phyloP scores from a whole-genome alignment of 805 yeast species.

The Yamadazyma akitaensis region DNA sequence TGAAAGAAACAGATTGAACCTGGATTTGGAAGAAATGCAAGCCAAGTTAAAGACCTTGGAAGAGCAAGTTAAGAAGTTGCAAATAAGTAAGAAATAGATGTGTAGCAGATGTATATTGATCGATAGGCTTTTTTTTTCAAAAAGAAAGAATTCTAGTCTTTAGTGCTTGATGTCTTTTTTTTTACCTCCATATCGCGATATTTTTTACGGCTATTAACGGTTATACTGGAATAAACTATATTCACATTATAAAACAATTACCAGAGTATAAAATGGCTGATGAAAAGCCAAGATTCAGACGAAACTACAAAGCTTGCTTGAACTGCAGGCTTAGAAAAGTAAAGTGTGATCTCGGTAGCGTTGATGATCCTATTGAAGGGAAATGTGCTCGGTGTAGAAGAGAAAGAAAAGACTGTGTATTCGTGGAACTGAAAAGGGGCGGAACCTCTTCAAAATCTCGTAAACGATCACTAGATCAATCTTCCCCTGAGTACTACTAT shows the following conservation, averaged over 20 bases:
- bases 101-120: neutral
- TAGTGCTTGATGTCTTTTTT: neutral
- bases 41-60: conserved; percentile 68
- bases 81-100: conserved; percentile 29
- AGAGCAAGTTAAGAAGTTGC: conserved; percentile 66
- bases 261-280: neutral
- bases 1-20: conserved; percentile 90
- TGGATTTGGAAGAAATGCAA: conserved; percentile 89
- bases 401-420: conserved; percentile 78
- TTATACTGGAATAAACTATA: neutral
- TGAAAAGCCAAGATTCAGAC: conserved; percentile 36
- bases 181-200: neutral
- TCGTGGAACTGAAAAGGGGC: conserved; percentile 42
- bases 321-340: conserved; percentile 83
- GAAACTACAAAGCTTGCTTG: conserved; percentile 80
- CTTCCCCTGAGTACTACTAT: neutral
- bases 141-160: neutral
- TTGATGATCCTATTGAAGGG: conserved; percentile 67
- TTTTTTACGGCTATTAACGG: neutral
- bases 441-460: conserved; percentile 14
- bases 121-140: neutral
- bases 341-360: conserved; percentile 80
- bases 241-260: too few relatives aligned
- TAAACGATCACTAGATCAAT: neutral
- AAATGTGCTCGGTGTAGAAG: conserved; percentile 85